phyloP scores from a whole-genome alignment of 768 basidiomycete species.

The Auricularia auricula-judae region DNA sequence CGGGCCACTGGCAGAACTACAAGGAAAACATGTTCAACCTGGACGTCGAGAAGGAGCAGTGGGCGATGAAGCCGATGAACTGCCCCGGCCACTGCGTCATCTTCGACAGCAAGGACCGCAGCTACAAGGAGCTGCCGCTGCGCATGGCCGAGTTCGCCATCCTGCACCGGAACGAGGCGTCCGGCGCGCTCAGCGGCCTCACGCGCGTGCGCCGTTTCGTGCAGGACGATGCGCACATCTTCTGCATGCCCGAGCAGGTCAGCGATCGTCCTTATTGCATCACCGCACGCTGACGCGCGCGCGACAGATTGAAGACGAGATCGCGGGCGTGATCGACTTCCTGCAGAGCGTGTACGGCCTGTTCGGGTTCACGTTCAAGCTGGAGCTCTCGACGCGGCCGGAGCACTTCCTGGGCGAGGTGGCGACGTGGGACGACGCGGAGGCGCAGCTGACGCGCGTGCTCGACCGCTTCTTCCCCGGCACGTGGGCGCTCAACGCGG shows the following conservation, averaged over 20 bases:
- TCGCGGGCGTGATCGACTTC: constrained; percentile 83
- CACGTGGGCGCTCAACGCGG: constrained; percentile 86
- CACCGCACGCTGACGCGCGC: not conserved
- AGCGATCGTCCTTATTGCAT: not conserved
- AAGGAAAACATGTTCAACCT: constrained; percentile 96
- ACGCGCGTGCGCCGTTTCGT: constrained; percentile 91
- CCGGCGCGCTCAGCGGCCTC: constrained; percentile 84
- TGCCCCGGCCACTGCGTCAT: constrained; percentile 96
- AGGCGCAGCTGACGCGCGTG: constrained; percentile 75
- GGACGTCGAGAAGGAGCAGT: constrained; percentile 91
- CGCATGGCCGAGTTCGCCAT: constrained; percentile 99
- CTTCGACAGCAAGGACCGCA: constrained; percentile 88
- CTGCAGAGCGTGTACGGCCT: constrained; percentile 87
- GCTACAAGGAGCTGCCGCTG: constrained; percentile 91
- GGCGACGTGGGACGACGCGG: constrained; percentile 85
- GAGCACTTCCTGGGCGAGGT: constrained; percentile 86
- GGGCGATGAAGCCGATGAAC: constrained; percentile 98
- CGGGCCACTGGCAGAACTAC: constrained; percentile 97
- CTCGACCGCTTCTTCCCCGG: constrained; percentile 81
- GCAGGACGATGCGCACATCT: constrained; percentile 97
- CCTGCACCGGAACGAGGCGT: constrained; percentile 92
- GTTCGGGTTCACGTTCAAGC: constrained; percentile 89
- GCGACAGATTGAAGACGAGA: constrained; percentile 73
- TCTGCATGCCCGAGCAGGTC: constrained; percentile 90
- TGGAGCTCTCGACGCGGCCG: constrained; percentile 92